Percentiles rank a stretch among this genome's conserved stretches.
Evolutionary conservation across 495 filamentous ascomycete genomes (phyloP).

Genomic region (Trichoderma orchidacearum): DNA sequence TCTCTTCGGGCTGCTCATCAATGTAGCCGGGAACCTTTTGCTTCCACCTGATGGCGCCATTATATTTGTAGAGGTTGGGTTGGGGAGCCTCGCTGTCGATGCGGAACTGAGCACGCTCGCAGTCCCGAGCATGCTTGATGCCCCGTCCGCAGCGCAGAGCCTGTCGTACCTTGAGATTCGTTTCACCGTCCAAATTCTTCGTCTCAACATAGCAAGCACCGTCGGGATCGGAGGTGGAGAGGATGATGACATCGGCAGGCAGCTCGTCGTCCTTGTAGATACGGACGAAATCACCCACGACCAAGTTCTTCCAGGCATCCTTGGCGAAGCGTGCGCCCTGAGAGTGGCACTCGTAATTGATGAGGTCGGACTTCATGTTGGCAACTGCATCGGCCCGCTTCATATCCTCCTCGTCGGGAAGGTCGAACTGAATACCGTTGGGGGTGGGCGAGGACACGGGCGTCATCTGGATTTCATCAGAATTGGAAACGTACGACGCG

Average conservation of each 20-base stretch:
- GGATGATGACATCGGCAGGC: constrained; percentile 84
- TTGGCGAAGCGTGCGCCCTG: constrained; percentile 64
- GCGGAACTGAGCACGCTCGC: constrained; percentile 72
- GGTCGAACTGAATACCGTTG: constrained; percentile 13
- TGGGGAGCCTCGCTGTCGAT: constrained; percentile 90
- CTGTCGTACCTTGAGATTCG: constrained; percentile 90
- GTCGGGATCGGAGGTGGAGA: constrained; percentile 91
- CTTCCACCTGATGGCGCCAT: constrained; percentile 73
- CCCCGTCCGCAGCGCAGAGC: constrained; percentile 74
- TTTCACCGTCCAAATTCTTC: constrained; percentile 96
- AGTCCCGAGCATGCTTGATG: constrained; percentile 82
- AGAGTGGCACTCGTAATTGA: constrained; percentile 28
- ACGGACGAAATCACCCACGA: constrained; percentile 93
- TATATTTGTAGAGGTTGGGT: constrained; percentile 88
- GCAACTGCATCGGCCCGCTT: constrained; percentile 23
- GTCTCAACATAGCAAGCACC: constrained; percentile 97
- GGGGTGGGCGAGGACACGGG: constrained; percentile 75
- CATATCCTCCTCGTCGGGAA: constrained; percentile 25
- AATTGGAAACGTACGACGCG: constrained; percentile 42
- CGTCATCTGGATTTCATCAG: constrained; percentile 79
- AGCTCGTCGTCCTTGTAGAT: constrained; percentile 94
- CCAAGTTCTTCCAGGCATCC: constrained; percentile 89
- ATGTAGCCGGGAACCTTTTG: constrained; percentile 52
- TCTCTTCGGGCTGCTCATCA: constrained; percentile 47
- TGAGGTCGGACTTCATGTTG: constrained; percentile 28